Evolutionary conservation across 202 grass and related monocot genomes (phyloP).

Genomic region (Musa balbisiana): DNA sequence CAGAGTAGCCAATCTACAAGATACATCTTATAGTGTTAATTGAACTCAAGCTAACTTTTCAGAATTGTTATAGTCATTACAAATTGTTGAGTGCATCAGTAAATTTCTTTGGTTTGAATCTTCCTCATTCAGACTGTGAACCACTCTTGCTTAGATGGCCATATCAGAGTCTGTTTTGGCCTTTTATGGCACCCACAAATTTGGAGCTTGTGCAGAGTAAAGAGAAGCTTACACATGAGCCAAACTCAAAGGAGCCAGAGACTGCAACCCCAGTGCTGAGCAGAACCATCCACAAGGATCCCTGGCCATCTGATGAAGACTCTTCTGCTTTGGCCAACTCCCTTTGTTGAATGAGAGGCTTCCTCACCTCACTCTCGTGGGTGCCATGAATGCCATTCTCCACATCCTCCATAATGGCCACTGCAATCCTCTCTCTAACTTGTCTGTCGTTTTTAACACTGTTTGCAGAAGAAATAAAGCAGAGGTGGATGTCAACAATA

Average conservation of each 20-base stretch:
- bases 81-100: not conserved
- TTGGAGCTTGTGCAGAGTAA: not conserved
- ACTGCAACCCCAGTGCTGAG: constrained; percentile 60
- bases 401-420: not conserved
- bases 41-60: not conserved
- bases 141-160: no score
- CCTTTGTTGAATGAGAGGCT: constrained; percentile 11
- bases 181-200: not conserved
- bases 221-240: constrained; percentile 52
- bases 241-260: constrained; percentile 87
- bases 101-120: not conserved
- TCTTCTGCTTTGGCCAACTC: not conserved
- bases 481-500: not conserved
- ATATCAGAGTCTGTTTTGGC: no score
- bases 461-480: not conserved
- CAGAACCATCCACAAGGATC: constrained; percentile 55
- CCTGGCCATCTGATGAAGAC: not conserved
- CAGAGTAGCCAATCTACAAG: constrained; percentile 45
- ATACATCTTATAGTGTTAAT: not conserved
- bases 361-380: not conserved
- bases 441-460: not conserved
- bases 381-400: not conserved
- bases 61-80: not conserved
- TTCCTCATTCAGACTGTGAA: not conserved
- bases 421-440: not conserved